Evolutionary conservation across 176 grass and related monocot species (phyloP), one percentile per base, ranked within the genome.

Genomic region (Oryza longistaminata): DNA sequence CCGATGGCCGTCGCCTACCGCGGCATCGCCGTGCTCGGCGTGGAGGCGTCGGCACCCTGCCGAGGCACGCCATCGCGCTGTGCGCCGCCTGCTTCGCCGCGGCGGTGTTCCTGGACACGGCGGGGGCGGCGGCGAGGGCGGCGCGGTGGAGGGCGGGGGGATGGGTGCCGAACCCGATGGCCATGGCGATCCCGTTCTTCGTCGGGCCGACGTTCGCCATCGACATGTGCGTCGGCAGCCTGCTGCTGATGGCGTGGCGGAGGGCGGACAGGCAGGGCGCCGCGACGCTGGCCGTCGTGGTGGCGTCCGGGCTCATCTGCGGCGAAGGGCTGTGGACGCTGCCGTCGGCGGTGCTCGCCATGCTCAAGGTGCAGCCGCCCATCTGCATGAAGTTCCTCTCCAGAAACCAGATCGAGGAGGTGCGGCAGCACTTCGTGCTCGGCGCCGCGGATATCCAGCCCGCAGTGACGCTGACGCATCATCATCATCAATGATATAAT

Each of bases 1-100:
- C 88, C 92, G 24, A 83, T 88, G 70, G 88, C 79, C 53, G 17
- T 79, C 53, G 88, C 77, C n/a, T 91, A 86, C 79, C 79, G 88
- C 1, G 88, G 75, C 0, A 45, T 93, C 11, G 86, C 79, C 1
- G 55, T 86, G 10, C 72, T 91, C 0, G 85, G 88, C 5, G 79
- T 80, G 0, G 24, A 91, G 7, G 92, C 11, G 3, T 83, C 43
- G 66, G 13, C 6, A 19, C 71, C 2, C 88, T 90, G 5, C 83
- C 88, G 24, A 77, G 9, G 10, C 79, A 90, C 79, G 72, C 83
- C 55, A 26, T 72, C 3, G 3, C 25, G 55, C 74, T 86, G 19
- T 90, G 79, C 19, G 4, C 2, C 3, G 55, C 68, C 25, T 82
- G 60, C 79, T 78, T 90, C 79, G 1, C 26, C 17, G 11, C 1